Evolutionary conservation across 768 basidiomycete species (phyloP), one percentile per base, ranked within the genome.

Genomic region (Gautieria morchelliformis): DNA sequence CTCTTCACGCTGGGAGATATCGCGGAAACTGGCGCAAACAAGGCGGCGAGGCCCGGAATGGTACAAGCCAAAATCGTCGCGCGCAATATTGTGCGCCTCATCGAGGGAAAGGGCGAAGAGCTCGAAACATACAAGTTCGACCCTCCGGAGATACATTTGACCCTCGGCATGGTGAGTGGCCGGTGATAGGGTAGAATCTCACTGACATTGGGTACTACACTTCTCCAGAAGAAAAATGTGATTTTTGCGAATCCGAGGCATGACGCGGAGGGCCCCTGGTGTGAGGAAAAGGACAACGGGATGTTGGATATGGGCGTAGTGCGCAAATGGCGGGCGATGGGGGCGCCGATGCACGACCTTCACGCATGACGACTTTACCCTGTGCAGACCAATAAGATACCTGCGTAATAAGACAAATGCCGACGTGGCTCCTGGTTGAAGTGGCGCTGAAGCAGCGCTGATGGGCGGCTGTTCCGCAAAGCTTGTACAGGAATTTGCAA

Each of bases 1-100:
- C 74, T 85, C 12, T 86, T 84, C 62, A 82, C 76, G 9, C 67
- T 84, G 6, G 84, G 84, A 8, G 84, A 85, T 54, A 74, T 77
- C 0, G 83, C 82, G 0, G 81, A 84, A 64, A 81, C 81, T 58
- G 82, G 82, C 6, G 84, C 82, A 0, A 75, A 79, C 22, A 75
- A 79, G 22, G 82, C 83, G 12, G 84, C 45, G 1, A 20, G 60
- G n/a, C 58, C 62, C 4, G 63, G 56, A 1, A 48, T 50, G 41
- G 10, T 46, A 35, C 74, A 77, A 74, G 75, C 59, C 65, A 66
- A 76, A 52, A 67, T 82, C 11, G 82, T 82, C 0, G 81, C 78
- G 30, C 63, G 72, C n/a, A 85, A 84, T 58, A 69, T 84, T 30
- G 47, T 81, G 6, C 66, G 63, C 49, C 75, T 83, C 14, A 71